phyloP scores from a whole-genome alignment of 129 eudicot genomes.

The Flaveria ramosissima region DNA sequence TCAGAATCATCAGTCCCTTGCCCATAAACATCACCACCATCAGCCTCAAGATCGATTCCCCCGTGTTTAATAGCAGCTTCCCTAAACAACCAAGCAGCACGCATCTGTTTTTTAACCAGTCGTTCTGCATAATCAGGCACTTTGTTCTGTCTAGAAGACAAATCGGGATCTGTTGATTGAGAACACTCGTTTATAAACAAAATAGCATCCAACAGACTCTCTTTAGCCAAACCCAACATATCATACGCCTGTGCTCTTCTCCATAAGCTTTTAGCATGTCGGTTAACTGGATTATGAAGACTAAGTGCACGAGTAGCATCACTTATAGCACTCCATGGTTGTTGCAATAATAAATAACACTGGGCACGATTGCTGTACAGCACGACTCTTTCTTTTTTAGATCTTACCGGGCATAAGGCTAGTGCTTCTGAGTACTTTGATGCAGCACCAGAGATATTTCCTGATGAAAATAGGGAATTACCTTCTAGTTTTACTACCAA shows the following conservation, averaged over 20 bases:
- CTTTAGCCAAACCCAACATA: constrained; percentile 92
- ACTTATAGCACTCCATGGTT: constrained; percentile 79
- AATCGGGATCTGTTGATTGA: constrained; percentile 81
- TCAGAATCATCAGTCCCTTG: constrained; percentile 92
- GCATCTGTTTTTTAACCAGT: constrained; percentile 92
- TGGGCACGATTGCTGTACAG: constrained; percentile 93
- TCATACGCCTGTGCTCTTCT: constrained; percentile 98
- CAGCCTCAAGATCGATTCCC: constrained; percentile 65
- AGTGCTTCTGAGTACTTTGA: constrained; percentile 89
- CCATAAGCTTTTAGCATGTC: constrained; percentile 96
- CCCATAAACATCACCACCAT: constrained; percentile 57
- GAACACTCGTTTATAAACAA: constrained; percentile 83
- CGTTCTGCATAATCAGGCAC: constrained; percentile 98
- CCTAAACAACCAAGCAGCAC: constrained; percentile 90
- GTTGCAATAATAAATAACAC: constrained; percentile 82
- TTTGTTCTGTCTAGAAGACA: constrained; percentile 72
- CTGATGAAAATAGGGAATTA: constrained; percentile 79
- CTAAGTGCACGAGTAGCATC: constrained; percentile 95
- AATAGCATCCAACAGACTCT: constrained; percentile 92
- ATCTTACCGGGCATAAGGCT: constrained; percentile 75
- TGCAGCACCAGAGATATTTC: constrained; percentile 90
- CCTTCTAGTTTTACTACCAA: constrained; percentile 94
- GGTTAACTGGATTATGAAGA: constrained; percentile 86
- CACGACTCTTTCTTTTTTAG: constrained; percentile 87
- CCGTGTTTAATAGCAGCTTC: constrained; percentile 93